Percentiles rank a stretch among this genome's conserved stretches.
Evolutionary conservation across 345 rosid genomes (phyloP).

Genomic region (Fremontodendron californicum): DNA sequence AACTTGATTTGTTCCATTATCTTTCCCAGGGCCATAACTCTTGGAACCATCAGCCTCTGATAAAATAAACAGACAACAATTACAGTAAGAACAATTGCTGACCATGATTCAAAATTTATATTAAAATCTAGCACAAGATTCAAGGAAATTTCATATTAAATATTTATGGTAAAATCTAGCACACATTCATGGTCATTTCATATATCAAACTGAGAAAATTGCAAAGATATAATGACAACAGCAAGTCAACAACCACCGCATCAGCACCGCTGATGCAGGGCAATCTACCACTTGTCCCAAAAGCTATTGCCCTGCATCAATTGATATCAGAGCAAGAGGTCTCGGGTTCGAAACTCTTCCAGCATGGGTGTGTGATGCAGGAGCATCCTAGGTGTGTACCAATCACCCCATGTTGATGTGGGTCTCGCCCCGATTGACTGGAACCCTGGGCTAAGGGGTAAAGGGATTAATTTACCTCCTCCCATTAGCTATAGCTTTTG

Average conservation of each 20-base stretch:
- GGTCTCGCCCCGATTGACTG: too few relatives aligned
- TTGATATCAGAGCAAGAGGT: too few relatives aligned
- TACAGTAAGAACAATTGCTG: conserved; percentile 10
- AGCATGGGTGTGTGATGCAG: too few relatives aligned
- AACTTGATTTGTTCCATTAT: conserved; percentile 50
- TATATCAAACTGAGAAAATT: not conserved
- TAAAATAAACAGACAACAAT: conserved; percentile 29
- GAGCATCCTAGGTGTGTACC: too few relatives aligned
- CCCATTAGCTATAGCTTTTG: too few relatives aligned
- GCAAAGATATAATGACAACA: not conserved
- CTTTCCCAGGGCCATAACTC: conserved; percentile 43
- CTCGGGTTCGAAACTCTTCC: too few relatives aligned
- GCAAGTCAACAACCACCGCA: not conserved
- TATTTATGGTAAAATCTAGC: not conserved
- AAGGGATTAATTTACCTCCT: too few relatives aligned
- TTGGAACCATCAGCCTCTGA: conserved; percentile 66
- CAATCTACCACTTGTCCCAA: too few relatives aligned
- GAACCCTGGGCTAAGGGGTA: too few relatives aligned
- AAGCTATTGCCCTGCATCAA: too few relatives aligned
- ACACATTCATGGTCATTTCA: not conserved
- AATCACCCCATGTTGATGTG: too few relatives aligned
- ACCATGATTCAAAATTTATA: conserved; percentile 10
- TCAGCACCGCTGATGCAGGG: too few relatives aligned
- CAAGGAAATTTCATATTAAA: not conserved
- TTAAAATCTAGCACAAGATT: not conserved